Evolutionary conservation across 2,329 filamentous ascomycete species (phyloP).

Genomic region (Aspergillus clavatus): DNA sequence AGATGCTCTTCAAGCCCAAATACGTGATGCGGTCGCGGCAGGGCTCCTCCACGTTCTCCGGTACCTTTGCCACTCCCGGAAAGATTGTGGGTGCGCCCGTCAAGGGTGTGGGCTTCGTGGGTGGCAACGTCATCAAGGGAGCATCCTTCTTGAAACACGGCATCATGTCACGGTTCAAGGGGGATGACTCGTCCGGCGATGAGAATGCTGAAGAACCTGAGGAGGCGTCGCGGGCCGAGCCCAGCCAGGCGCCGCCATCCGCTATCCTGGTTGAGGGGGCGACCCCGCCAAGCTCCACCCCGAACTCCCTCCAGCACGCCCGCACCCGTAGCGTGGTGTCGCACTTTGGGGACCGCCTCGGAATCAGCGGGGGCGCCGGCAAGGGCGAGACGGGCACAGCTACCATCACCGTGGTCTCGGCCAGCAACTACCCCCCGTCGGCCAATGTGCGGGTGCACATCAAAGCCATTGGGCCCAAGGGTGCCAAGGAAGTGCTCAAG

Average conservation of each 20-base stretch:
- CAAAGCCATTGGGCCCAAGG: constrained; percentile 62
- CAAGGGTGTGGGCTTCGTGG: constrained; percentile 79
- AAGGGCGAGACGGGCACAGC: constrained; percentile 66
- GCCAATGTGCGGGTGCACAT: constrained; percentile 75
- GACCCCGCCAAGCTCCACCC: constrained; percentile 15
- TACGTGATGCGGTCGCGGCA: constrained; percentile 84
- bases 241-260: constrained; percentile 16
- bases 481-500: constrained; percentile 76
- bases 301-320: constrained; percentile 37
- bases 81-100: constrained; percentile 94
- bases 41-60: constrained; percentile 87
- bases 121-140: constrained; percentile 79
- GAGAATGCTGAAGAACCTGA: constrained; percentile 21
- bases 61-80: constrained; percentile 79
- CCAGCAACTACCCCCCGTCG: constrained; percentile 68
- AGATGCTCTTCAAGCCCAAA: constrained; percentile 85
- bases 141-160: constrained; percentile 86
- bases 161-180: constrained; percentile 57
- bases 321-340: constrained; percentile 47
- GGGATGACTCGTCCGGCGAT: constrained; percentile 34
- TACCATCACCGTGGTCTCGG: constrained; percentile 72
- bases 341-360: constrained; percentile 48
- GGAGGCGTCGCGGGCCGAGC: constrained; percentile 13
- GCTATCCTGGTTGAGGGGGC: constrained; percentile 28
- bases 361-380: constrained; percentile 45